Evolutionary conservation across 1,139 yeast species (phyloP), one percentile per base, ranked within the genome.

Genomic region (Hyphopichia buzzinii): DNA sequence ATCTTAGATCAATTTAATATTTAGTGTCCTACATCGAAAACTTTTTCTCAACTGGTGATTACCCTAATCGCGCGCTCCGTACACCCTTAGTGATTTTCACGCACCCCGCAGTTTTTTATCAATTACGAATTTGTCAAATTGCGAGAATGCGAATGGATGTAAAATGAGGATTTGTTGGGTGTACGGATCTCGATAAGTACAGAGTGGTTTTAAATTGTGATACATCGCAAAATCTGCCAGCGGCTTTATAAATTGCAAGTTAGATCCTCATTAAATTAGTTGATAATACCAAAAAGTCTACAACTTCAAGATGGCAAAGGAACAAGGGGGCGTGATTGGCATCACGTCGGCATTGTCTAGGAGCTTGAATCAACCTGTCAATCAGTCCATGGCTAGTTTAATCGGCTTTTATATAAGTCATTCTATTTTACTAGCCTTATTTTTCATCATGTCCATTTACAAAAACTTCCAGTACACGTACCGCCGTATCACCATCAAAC

Each of bases 401-500:
- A 12, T 31, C 10, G 10, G 10, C 29, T 48, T 43, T 34, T 52
- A 53, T 37, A 26, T 54, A 13, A 49, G 47, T 37, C 61, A 56
- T 42, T 44, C 49, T 29, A 56, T 82, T 12, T 62, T 85, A 36
- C 64, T 84, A 28, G 45, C 69, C 29, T 48, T 84, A 13, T 84
- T 78, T 50, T 66, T 80, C 38, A 29, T 75, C 26, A 77, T 80
- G 51, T 78, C 87, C 8, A 57, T 79, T 30, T 71, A 69, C 50
- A 71, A 84, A 40, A 70, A 77, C 40, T 49, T 66, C 40, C 76
- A 78, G 48, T 79, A 62, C 44, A 53, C 72, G 22, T 77, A 74
- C 56, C 78, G 84, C 48, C 72, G 75, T 41, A 50, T 75, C 37
- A 68, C 74, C 46, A 70, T 87, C 43, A 76, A 80, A 48, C 65